Conservation (phyloP, 2,329 filamentous ascomycete genomes). For the Diaporthe longicolla region DNA sequence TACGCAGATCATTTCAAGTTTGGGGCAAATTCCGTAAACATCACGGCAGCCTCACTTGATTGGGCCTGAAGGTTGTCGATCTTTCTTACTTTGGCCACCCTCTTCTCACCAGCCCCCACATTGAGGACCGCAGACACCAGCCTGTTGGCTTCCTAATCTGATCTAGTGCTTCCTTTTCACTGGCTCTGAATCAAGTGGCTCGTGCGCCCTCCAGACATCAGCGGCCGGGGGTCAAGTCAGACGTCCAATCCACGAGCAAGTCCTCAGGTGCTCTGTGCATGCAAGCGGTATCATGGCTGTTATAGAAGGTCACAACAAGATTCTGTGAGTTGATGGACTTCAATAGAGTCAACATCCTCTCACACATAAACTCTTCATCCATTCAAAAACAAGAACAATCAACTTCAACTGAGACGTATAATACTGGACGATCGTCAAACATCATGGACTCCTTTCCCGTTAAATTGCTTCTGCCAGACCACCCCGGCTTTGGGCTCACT, state of each 20-base stretch:
- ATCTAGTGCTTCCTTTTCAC: neutral
- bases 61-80: neutral
- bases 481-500: neutral
- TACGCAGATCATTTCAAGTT: no score
- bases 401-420: neutral
- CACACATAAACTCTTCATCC: neutral
- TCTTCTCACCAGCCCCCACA: neutral
- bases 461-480: neutral
- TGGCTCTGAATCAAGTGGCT: neutral
- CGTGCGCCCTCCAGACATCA: neutral
- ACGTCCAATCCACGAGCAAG: neutral
- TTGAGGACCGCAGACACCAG: neutral
- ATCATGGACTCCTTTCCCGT: slow-evolving; percentile 2
- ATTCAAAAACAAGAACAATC: neutral
- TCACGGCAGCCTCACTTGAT: no score
- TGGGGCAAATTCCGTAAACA: no score
- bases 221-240: neutral
- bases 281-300: neutral
- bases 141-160: neutral
- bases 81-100: neutral
- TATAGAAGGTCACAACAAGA: neutral
- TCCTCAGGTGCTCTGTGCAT: no score
- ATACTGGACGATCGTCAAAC: neutral
- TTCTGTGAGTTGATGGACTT: neutral
- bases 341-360: neutral